A percentile compares a stretch with the other conserved stretches of the same genome.
Evolutionary conservation across 306 rosid genomes (phyloP).

Genomic region (Acacia acuminata): DNA sequence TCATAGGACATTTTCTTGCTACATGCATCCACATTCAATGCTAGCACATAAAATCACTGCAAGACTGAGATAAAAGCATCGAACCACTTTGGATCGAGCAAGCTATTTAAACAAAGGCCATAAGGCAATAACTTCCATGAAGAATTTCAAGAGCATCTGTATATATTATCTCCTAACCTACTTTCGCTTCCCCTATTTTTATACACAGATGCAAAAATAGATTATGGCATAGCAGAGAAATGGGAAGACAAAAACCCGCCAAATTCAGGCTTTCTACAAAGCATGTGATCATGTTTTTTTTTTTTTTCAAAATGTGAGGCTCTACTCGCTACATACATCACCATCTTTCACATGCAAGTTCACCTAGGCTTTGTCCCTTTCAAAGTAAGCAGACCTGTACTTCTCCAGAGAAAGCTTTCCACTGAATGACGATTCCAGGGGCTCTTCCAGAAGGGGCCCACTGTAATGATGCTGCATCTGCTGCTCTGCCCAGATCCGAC

Average conservation of each 20-base stretch:
- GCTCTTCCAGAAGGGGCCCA: conserved; percentile 44
- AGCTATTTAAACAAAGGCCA: conserved; percentile 26
- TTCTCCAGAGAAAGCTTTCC: conserved; percentile 58
- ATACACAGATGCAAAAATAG: conserved; percentile 62
- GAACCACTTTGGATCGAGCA: neutral
- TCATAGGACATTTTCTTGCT: neutral
- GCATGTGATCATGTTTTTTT: conserved; percentile 24
- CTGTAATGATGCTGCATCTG: conserved; percentile 44
- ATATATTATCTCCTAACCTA: conserved; percentile 36
- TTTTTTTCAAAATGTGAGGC: conserved; percentile 13
- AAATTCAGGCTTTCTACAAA: conserved; percentile 1
- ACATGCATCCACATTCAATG: neutral
- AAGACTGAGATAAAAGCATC: neutral
- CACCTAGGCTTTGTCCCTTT: conserved; percentile 52
- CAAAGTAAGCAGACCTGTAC: conserved; percentile 45
- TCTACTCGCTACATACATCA: conserved; percentile 33
- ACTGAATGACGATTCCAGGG: conserved; percentile 45
- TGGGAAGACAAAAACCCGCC: conserved; percentile 20
- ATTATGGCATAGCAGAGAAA: conserved; percentile 35
- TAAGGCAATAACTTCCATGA: conserved; percentile 28
- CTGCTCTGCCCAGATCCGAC: conserved; percentile 56
- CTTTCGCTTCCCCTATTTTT: conserved; percentile 40
- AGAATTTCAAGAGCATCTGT: conserved; percentile 50
- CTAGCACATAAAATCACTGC: neutral
- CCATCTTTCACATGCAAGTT: conserved; percentile 48